Evolutionary conservation across 2,329 filamentous ascomycete genomes (phyloP).

Genomic region (Diaporthe citriasiana): DNA sequence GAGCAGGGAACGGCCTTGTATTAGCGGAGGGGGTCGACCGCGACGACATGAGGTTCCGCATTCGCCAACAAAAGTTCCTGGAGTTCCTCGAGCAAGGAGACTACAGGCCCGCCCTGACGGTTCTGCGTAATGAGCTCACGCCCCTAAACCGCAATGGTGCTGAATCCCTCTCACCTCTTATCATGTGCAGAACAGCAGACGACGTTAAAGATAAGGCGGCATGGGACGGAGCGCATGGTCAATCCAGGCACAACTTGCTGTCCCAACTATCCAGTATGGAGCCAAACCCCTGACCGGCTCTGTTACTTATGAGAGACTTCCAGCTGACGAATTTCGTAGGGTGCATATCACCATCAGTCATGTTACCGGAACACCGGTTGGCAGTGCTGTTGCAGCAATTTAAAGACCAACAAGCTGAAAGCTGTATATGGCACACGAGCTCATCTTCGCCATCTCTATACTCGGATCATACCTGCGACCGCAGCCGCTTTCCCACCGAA

Average conservation of each 20-base stretch:
- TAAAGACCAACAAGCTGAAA: slow-evolving; percentile 85
- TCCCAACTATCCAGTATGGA: slow-evolving; percentile 83
- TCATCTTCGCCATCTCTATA: slow-evolving; percentile 85
- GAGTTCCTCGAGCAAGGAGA: slow-evolving; percentile 87
- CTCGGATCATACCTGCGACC: slow-evolving; percentile 87
- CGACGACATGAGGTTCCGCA: slow-evolving; percentile 86
- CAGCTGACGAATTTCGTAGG: slow-evolving; percentile 61
- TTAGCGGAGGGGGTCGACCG: slow-evolving; percentile 82
- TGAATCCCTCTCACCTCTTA: slow-evolving; percentile 87
- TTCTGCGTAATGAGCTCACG: slow-evolving; percentile 90
- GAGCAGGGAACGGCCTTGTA: slow-evolving; percentile 72
- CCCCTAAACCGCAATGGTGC: slow-evolving; percentile 86
- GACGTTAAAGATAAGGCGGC: slow-evolving; percentile 82
- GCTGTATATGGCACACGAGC: slow-evolving; percentile 91
- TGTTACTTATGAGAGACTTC: background rate
- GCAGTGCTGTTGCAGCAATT: slow-evolving; percentile 85
- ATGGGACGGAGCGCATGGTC: slow-evolving; percentile 86
- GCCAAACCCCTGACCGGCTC: background rate
- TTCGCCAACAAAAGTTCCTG: slow-evolving; percentile 94
- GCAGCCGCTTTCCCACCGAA: slow-evolving; percentile 82
- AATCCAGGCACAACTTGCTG: slow-evolving; percentile 81
- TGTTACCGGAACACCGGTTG: slow-evolving; percentile 94
- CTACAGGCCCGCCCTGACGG: slow-evolving; percentile 79
- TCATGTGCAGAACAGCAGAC: slow-evolving; percentile 88
- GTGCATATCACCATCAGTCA: slow-evolving; percentile 94